Evolutionary conservation across 805 yeast species (phyloP), one percentile per base, ranked within the genome.

Genomic region (Lachancea meyersii): DNA sequence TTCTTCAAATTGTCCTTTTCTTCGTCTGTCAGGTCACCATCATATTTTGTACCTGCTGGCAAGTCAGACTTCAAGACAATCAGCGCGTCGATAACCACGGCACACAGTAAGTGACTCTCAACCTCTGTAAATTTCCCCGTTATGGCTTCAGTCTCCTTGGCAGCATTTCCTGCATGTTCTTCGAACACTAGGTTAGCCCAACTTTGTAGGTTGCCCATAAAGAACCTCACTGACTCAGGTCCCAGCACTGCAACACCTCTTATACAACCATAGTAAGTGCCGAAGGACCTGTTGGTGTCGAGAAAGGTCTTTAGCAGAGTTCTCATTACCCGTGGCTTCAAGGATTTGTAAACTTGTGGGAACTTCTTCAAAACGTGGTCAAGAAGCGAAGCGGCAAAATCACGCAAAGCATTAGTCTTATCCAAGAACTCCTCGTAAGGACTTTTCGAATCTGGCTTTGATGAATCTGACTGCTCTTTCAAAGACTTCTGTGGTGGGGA

Each of bases 311-410:
- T 80, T 47, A 94, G 70, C 43, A 94, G 69, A 1, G 98, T 94
- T 60, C 98, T 75, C 5, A 97, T 88, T 3, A 93, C 91, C 51
- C 97, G 76, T 23, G 97, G 96, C 55, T 86, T 86, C 52, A 93
- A 71, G 1, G 97, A 84, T 18, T 91, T 80, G 60, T 91, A 89
- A 1, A 91, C 79, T 38, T 85, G 80, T 26, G 95, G 94, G 62
- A 83, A 93, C 23, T 80, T 77, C 40, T 74, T 70, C 48, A 88
- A 76, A n/a, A 93, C 82, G 52, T 83, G 83, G 39, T 81, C 81
- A 19, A 93, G 70, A 47, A 93, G 69, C 28, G 88, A 77, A 1
- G 96, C 87, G 1, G 97, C 89, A 58, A 86, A 82, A 55, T 86
- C 95, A 49, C 99, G 76, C 4, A 91, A 80, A 7, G 83, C 86